These are phyloP conservation scores for Fraxinus baroniana DNA, from an alignment of 305 asterid genomes.

Conservation along the genomic window DNA sequence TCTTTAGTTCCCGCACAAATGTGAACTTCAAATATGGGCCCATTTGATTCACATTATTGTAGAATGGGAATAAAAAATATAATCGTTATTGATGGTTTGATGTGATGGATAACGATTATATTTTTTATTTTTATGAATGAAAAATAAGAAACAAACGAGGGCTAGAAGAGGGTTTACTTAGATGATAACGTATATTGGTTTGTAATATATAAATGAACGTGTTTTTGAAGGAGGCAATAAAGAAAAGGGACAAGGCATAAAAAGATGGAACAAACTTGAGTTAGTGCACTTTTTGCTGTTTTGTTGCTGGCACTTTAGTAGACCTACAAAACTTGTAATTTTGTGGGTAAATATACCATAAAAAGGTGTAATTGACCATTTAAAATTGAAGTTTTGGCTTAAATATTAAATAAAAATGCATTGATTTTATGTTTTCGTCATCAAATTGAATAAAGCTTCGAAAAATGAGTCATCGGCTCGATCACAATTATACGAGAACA, in stretches of 20 bases:
- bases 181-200: neutral
- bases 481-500: too few relatives aligned
- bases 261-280: conserved; percentile 59
- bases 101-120: too few relatives aligned
- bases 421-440: neutral
- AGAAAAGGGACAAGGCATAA: conserved; percentile 36
- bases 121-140: too few relatives aligned
- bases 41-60: too few relatives aligned
- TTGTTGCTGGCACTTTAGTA: conserved; percentile 30
- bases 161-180: neutral
- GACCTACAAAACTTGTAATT: neutral
- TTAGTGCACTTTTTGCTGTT: conserved; percentile 46
- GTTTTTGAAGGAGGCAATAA: neutral
- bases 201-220: neutral
- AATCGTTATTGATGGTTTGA: too few relatives aligned
- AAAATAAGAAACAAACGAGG: too few relatives aligned
- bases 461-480: neutral
- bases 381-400: neutral
- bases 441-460: neutral
- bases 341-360: neutral
- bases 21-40: neutral
- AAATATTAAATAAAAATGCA: neutral
- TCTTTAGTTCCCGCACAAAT: neutral
- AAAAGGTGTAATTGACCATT: neutral
- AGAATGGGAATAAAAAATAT: too few relatives aligned